Conservation (phyloP, 371 early-diverging fungal genomes). For the Basidiobolus meristosporus region DNA sequence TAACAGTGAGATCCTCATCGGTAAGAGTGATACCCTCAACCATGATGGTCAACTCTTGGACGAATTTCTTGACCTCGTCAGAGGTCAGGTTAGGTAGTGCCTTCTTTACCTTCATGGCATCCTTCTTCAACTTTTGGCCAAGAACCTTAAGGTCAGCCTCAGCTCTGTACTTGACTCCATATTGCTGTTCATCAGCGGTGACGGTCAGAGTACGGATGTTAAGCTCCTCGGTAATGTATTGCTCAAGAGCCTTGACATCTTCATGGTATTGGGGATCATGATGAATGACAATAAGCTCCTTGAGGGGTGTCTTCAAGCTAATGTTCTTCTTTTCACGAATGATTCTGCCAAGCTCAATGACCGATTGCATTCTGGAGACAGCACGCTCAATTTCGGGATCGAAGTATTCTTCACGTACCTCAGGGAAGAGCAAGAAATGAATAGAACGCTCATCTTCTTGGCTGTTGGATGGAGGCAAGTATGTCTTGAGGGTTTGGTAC, state of each 20-base stretch:
- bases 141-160: slow-evolving; percentile 81
- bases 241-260: slow-evolving; percentile 66
- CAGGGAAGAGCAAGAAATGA: slow-evolving; percentile 89
- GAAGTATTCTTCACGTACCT: slow-evolving; percentile 85
- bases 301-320: slow-evolving; percentile 93
- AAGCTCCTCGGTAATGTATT: slow-evolving; percentile 84
- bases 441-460: slow-evolving; percentile 66
- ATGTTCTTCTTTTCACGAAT: slow-evolving; percentile 89
- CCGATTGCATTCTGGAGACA: slow-evolving; percentile 88
- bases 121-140: slow-evolving; percentile 80
- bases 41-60: slow-evolving; percentile 35
- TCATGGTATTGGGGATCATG: slow-evolving; percentile 66
- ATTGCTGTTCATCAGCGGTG: slow-evolving; percentile 77
- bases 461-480: slow-evolving; percentile 30
- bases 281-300: slow-evolving; percentile 86
- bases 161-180: slow-evolving; percentile 80
- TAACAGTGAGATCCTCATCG: slow-evolving; percentile 62
- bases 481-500: slow-evolving; percentile 82
- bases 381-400: slow-evolving; percentile 86
- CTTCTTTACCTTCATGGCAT: slow-evolving; percentile 71
- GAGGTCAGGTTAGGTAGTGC: slow-evolving; percentile 61
- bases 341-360: slow-evolving; percentile 91
- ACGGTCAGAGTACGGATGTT: slow-evolving; percentile 74
- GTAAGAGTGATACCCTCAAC: slow-evolving; percentile 67
- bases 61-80: slow-evolving; percentile 66